Evolutionary conservation across 305 asterid species (phyloP).

Genomic region (Fraxinus baroniana): DNA sequence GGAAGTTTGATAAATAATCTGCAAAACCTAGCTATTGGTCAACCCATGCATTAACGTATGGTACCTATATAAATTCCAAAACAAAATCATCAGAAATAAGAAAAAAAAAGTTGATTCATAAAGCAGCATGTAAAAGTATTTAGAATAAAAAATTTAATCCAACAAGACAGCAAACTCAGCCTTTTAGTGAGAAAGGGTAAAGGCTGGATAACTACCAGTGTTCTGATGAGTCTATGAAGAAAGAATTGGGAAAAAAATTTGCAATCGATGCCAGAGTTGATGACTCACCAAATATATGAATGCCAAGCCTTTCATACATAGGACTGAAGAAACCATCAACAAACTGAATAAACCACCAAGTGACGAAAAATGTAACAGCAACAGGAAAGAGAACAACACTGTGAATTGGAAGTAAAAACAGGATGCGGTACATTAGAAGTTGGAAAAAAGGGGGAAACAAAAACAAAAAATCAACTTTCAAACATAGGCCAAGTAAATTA

Average conservation of each 20-base stretch:
- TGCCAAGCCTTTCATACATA: constrained; percentile 82
- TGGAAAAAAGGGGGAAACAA: background rate
- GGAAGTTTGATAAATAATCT: constrained; percentile 1
- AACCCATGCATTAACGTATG: background rate
- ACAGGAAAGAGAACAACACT: constrained; percentile 95
- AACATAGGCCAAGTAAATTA: constrained; percentile 27
- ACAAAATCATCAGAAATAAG: background rate
- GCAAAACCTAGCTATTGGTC: background rate
- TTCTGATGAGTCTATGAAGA: constrained; percentile 7
- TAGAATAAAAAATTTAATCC: background rate
- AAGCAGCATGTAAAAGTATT: background rate
- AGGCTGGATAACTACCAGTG: background rate
- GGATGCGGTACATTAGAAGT: constrained; percentile 12
- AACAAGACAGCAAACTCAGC: background rate
- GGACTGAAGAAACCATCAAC: constrained; percentile 99
- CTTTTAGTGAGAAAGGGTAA: background rate
- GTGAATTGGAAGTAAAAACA: constrained; percentile 33
- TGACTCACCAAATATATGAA: constrained; percentile 81
- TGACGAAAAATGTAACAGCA: constrained; percentile 88
- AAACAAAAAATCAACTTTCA: background rate
- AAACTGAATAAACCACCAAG: constrained; percentile 98
- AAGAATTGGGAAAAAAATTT: background rate
- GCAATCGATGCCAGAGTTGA: background rate
- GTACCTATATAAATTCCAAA: background rate
- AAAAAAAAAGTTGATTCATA: background rate